Evolutionary conservation across 176 grass and related monocot genomes (phyloP), one percentile per base, ranked within the genome.

Genomic region (Dendrocalamus sinicus): DNA sequence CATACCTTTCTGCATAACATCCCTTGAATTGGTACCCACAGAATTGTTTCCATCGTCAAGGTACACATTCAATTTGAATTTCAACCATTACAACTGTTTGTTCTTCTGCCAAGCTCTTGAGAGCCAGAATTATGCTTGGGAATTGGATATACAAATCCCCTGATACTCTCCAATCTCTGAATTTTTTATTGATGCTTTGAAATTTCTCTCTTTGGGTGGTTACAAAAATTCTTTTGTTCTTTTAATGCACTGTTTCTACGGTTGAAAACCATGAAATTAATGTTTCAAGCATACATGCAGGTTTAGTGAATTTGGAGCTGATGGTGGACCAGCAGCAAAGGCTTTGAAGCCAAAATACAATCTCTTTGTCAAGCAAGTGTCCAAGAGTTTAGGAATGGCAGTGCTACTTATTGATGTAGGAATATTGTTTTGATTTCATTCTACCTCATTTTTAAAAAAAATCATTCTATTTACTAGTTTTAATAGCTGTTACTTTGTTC

Each of bases 271-370:
- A 12, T 28, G 11, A 77, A 83, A 45, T 53, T 26, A 51, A 77
- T 72, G 82, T 62, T n/a, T 4, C 15, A 47, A 70, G 50, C 30
- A 45, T 67, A 10, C 48, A 43, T 73, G 67, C 76, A 95, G 91
- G 77, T 93, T 89, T 69, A 91, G 51, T 54, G 94, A 95, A 74
- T 95, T 95, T 72, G 91, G 94, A 60, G 72, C 70, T 26, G 91
- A 95, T 77, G 94, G 91, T 79, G 94, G 94, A 19, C 89, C 86
- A 12, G 94, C 88, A 22, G 91, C 91, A 17, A 93, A 93, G 61
- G 39, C 89, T 67, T 84, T 95, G 30, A 76, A 76, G n/a, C 94
- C 94, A 46, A 95, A 95, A 71, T 91, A 88, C 61, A 89, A 89
- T 77, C 40, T 88, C 32, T 89, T 91, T 13, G 50, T 83, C 8